A percentile compares a stretch with the other conserved stretches of the same genome.
Evolutionary conservation across 495 filamentous ascomycete genomes (phyloP).

Genomic region (Margaritispora aquatica): DNA sequence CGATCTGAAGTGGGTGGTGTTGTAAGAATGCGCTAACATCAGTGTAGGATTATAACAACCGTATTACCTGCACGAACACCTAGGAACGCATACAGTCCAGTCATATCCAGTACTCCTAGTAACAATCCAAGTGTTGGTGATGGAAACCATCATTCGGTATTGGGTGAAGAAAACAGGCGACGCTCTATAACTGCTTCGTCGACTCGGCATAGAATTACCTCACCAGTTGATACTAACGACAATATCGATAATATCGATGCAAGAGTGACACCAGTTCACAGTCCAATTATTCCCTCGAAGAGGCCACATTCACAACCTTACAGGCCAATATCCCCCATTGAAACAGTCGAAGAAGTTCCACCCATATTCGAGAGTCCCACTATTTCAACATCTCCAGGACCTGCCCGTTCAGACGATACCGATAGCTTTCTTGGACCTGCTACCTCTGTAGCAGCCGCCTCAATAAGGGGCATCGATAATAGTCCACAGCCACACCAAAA

Average conservation of each 20-base stretch:
- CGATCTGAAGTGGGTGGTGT: neutral
- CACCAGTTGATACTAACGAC: neutral
- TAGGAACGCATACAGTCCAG: slow-evolving; percentile 46
- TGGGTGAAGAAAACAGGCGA: neutral
- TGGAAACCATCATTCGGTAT: slow-evolving; percentile 2
- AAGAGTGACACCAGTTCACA: neutral
- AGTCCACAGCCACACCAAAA: neutral
- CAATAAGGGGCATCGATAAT: neutral
- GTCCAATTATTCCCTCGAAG: neutral
- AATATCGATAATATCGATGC: neutral
- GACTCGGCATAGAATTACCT: neutral
- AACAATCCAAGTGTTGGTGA: slow-evolving; percentile 24
- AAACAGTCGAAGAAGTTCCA: neutral
- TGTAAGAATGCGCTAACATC: neutral
- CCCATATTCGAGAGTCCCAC: neutral
- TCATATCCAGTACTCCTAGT: slow-evolving; percentile 11
- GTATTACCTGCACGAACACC: slow-evolving; percentile 50
- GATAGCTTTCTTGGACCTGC: neutral
- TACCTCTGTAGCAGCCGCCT: neutral
- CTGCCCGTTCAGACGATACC: neutral
- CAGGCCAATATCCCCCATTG: neutral
- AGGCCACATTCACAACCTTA: neutral
- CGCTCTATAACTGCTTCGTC: neutral
- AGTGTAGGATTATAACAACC: slow-evolving; percentile 14
- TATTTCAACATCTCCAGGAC: neutral